Base-by-base conservation (phyloP, 371 early-diverging fungal species). In the Rhizopus microsporus region DNA sequence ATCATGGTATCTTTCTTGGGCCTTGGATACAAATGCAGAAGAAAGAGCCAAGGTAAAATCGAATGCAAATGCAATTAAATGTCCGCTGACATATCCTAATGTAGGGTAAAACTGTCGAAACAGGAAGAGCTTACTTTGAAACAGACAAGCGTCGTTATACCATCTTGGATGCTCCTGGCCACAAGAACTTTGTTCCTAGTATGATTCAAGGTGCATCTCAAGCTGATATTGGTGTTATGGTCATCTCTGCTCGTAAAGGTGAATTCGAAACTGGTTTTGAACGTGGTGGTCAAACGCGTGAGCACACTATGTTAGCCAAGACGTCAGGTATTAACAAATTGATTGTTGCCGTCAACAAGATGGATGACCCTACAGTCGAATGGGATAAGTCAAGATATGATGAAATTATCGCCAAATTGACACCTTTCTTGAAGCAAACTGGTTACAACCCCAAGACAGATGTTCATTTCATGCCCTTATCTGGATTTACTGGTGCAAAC, bases 231-330 rank as follows among this genome's bases (percentile, higher is more conserved):
- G 99, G 94, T 60, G 91, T 99, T 10, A 77, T 99, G 58, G 85
- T 99, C 13, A 94, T 99, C 51, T 98, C 98, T 50, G 99, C 99
- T 32, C 88, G 99, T 63, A 94, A 90, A 80, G 99, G 99, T 71
- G 99, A 99, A 82, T 99, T 99, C 69, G 99, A 99, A 83, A 96
- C 99, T 57, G 99, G 99, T 38, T 99, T 99, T 70, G 99, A 99
- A 71, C 90, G 93, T 68, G 99, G 98, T 52, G 99, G 99, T 56
- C 99, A 99, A 78, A 99, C 99, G 9, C 91, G 98, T 62, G 99
- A 99, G 78, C 99, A 99, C 71, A 92, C 95, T 23, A 81, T 95
- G 75, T 74, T 99, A 69, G 98, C 95, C 62, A 97, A 96, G 85
- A 96, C 95, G 15, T 87, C 89, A n/a, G 98, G 98, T 54, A 92